Base-by-base conservation (phyloP, 1,139 yeast genomes). In the Protomyces gravidus region DNA sequence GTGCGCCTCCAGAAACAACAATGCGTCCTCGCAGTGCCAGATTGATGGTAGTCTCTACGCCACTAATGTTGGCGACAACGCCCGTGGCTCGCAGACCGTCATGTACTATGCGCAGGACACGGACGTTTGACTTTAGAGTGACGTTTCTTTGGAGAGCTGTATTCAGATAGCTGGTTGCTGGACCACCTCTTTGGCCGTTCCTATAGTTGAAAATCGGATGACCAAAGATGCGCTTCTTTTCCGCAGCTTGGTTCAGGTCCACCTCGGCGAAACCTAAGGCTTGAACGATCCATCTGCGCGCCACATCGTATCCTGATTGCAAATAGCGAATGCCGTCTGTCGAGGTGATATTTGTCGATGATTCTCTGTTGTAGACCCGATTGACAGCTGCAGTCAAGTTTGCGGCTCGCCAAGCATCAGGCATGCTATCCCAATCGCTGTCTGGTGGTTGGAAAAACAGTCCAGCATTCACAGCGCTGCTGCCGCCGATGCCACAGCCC, bases 161-260 rank as follows among this genome's bases (percentile, higher is more conserved):
- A 15, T 49, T 45, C 26, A 49, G 23, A 21, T 49, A 49, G 19
- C 11, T 33, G 9, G 45, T 49, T 4, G 32, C 53, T 23, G 53
- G 53, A 5, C 53, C 53, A 19, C 53, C 53, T 7, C 53, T 27
- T 27, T 49, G 53, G 5, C 53, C 53, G 15, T 39, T 30, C 17
- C 23, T 17, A 21, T 49, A 49, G 21, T 49, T 30, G 45, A 49
- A 49, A 19, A 49, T 21, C 9, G 53, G 45, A 11, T 39, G 51
- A 13, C 53, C 53, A 33, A 33, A 49, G 19, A 49, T 46, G 4
- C 33, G 5, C 19, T 15, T 33, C 45, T 49, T 49, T n/a, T 33
- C 15, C n/a, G 27, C 7, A 5, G 45, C 30, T 7, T 11, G 19
- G 15, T 49, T 49, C 21, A 49, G 21, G 19, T 49, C 45, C 21